Conservation (phyloP, 176 grass and related monocot genomes). For the Otatea glauca region DNA sequence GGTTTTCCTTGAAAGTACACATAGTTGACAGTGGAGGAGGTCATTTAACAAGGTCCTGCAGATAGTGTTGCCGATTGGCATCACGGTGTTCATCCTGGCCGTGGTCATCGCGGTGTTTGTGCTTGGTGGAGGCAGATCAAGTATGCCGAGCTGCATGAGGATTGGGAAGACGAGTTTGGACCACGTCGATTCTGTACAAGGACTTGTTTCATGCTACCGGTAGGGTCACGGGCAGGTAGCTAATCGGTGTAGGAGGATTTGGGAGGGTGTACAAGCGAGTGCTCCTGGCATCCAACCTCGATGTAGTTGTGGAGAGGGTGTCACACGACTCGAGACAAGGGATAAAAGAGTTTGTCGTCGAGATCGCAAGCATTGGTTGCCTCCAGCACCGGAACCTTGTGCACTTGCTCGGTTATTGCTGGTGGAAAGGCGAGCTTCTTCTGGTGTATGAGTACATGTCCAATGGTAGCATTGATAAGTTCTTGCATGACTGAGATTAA, state of each 20-base stretch:
- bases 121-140: slow-evolving; percentile 12
- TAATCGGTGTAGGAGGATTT: background rate
- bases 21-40: background rate
- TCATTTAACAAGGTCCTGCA: slow-evolving; percentile 20
- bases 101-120: background rate
- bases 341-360: slow-evolving; percentile 37
- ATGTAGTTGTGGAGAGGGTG: too few species aligned
- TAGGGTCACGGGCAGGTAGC: background rate
- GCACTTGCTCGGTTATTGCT: slow-evolving; percentile 60
- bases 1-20: slow-evolving; percentile 12
- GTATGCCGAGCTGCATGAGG: slow-evolving; percentile 53
- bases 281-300: too few species aligned
- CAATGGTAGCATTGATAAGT: background rate
- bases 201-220: slow-evolving; percentile 52
- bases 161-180: slow-evolving; percentile 57
- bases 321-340: background rate
- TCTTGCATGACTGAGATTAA: background rate
- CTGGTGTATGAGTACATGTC: slow-evolving; percentile 60
- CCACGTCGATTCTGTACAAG: slow-evolving; percentile 55
- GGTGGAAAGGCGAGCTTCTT: slow-evolving; percentile 58
- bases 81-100: background rate
- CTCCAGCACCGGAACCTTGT: slow-evolving; percentile 60
- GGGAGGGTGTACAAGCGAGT: too few species aligned
- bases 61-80: slow-evolving; percentile 19
- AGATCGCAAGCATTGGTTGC: slow-evolving; percentile 51